These are phyloP conservation scores for Plasmodium coatneyi DNA, from an alignment of 169 alveolate species.

Conservation along the genomic window DNA sequence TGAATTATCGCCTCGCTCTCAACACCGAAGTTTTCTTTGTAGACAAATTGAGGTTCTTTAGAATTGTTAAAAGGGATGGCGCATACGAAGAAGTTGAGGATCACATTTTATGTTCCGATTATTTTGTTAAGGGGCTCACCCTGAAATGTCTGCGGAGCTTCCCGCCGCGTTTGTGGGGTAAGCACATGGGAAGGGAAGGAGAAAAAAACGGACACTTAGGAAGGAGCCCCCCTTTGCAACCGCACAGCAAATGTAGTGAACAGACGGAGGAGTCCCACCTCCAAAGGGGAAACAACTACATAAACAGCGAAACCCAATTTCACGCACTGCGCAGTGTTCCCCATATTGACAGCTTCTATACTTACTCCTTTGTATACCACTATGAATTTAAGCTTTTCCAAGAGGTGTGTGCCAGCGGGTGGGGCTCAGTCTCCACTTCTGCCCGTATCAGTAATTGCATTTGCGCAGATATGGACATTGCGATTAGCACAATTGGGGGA, in stretches of 20 bases:
- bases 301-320: conserved; percentile 7
- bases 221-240: not conserved
- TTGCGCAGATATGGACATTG: not conserved
- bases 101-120: not conserved
- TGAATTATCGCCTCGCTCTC: conserved; percentile 5
- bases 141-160: conserved; percentile 1
- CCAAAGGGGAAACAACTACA: not conserved
- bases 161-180: not conserved
- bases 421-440: not conserved
- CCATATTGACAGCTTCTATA: conserved; percentile 40
- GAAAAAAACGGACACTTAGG: not conserved
- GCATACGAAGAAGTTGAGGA: conserved; percentile 5
- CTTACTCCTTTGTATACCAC: conserved; percentile 23
- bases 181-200: not conserved
- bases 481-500: not conserved
- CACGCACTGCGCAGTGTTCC: conserved; percentile 2
- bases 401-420: not conserved
- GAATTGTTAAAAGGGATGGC: conserved; percentile 6
- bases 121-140: not conserved
- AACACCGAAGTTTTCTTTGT: not conserved
- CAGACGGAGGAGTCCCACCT: not conserved
- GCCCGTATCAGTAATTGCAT: not conserved
- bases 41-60: not conserved
- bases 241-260: not conserved
- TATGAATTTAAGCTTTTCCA: conserved; percentile 11